Base-by-base conservation (phyloP, 805 yeast species). In the Blastobotrys attinorum region DNA sequence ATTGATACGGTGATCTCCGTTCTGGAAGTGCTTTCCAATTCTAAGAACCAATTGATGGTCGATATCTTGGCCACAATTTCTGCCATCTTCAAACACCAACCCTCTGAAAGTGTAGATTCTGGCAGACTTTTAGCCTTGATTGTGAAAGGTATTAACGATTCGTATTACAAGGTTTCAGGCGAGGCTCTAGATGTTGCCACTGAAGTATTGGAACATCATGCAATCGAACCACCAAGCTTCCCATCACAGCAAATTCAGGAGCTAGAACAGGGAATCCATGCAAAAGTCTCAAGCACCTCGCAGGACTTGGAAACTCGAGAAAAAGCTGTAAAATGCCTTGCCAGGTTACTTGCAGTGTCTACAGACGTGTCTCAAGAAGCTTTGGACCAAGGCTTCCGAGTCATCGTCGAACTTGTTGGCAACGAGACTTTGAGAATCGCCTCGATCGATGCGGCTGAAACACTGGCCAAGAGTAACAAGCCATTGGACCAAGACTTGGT, bases 231-330 rank as follows among this genome's bases (percentile, higher is more conserved):
- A 5, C 13, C 21, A 13, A 22, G 7, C 39, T 22, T 20, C 39
- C 11, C n/a, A 4, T 13, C 33, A 10, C n/a, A 10, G 38, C 27
- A 11, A 35, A 39, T 25, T 36, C 35, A 22, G 25, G 13, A 18
- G 22, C 37, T 52, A 47, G 52, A 52, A 50, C 38, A 46, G 5
- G 53, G 67, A 23, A 67, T 71, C 2, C 52, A 64, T 8, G 53
- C 57, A 1, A 61, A 62, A 31, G 70, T 67, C 3, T 43, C 55
- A 0, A 55, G 63, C 1, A 46, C 65, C 2, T 62, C 68, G 32
- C 55, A 58, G 23, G 70, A 61, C 35, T 56, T 65, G 44, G 71
- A 65, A 29, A 52, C 66, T 4, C 55, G 71, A 46, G 66, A 62
- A 34, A 48, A 50, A n/a, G 67, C 72, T 1, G 58, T 67, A 15